A percentile compares a stretch with the other conserved stretches of the same genome.
Evolutionary conservation across 1,284 basidiomycete genomes (phyloP).

Genomic region (Ustilago bromivora): DNA sequence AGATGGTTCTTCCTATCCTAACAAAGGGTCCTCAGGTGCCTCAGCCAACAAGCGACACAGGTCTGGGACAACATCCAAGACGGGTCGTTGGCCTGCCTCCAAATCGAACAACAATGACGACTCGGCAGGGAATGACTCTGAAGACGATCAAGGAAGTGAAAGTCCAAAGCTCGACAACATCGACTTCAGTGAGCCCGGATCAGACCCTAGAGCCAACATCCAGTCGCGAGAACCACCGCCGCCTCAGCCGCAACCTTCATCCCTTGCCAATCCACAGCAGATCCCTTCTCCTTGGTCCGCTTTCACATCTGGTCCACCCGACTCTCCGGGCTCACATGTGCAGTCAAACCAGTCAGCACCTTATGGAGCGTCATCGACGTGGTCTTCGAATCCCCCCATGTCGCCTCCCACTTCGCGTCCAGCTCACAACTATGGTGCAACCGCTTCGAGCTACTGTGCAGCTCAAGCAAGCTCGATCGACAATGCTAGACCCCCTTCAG

Average conservation of each 20-base stretch:
- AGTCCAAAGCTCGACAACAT: conserved; percentile 1
- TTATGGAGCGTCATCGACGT: conserved; percentile 11
- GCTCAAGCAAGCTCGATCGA: not conserved
- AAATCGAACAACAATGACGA: conserved; percentile 7
- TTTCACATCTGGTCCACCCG: conserved; percentile 4
- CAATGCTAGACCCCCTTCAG: not conserved
- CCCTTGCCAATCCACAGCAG: conserved; percentile 12
- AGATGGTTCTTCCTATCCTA: conserved; percentile 13
- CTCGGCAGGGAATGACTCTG: conserved; percentile 13
- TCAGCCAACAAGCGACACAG: conserved; percentile 27
- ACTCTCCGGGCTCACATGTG: not conserved
- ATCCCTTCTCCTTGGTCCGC: conserved; percentile 20
- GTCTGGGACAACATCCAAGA: conserved; percentile 11
- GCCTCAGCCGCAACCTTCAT: conserved; percentile 2
- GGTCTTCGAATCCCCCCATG: conserved; percentile 28
- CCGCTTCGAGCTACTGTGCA: conserved; percentile 12
- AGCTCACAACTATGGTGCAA: conserved; percentile 4
- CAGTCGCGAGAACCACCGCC: conserved; percentile 12
- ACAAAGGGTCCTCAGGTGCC: conserved; percentile 2
- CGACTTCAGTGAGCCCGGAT: not conserved
- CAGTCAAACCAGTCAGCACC: conserved; percentile 3
- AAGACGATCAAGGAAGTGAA: conserved; percentile 23
- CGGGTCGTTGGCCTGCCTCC: conserved; percentile 6
- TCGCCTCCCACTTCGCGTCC: conserved; percentile 23
- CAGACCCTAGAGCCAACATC: not conserved